Conservation (phyloP, 208 protist species). For the Leishmania mexicana region DNA sequence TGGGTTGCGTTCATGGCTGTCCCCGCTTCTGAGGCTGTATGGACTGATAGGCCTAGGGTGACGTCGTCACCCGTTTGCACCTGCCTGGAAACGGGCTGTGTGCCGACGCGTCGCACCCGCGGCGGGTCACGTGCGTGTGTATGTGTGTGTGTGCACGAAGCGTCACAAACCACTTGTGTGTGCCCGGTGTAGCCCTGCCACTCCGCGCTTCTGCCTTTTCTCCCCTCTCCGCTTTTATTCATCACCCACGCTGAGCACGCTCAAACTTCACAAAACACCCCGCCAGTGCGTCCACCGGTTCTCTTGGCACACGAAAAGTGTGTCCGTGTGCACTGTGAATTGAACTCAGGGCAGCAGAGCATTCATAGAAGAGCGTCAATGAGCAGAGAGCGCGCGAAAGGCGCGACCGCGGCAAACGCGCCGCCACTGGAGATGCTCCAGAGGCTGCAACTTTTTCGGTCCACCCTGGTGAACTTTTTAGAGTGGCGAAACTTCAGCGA, state of each 20-base stretch:
- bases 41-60: neutral
- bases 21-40: neutral
- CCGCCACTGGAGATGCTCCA: slow-evolving; percentile 75
- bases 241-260: no score
- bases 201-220: neutral
- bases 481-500: slow-evolving; percentile 87
- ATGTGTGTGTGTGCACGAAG: neutral
- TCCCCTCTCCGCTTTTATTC: neutral
- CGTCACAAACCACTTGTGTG: neutral
- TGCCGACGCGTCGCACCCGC: neutral
- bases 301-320: no score
- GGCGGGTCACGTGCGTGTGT: neutral
- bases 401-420: slow-evolving; percentile 29
- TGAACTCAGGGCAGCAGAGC: neutral
- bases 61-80: neutral
- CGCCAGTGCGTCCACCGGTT: neutral
- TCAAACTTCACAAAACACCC: neutral
- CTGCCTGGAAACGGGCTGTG: neutral
- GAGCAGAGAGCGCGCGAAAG: slow-evolving; percentile 12
- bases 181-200: neutral
- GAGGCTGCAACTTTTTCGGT: slow-evolving; percentile 88
- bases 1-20: neutral
- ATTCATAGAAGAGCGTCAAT: slow-evolving; percentile 8
- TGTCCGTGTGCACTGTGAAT: neutral
- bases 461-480: slow-evolving; percentile 84